Evolutionary conservation across 768 basidiomycete species (phyloP).

Genomic region (Pholiota microspora): DNA sequence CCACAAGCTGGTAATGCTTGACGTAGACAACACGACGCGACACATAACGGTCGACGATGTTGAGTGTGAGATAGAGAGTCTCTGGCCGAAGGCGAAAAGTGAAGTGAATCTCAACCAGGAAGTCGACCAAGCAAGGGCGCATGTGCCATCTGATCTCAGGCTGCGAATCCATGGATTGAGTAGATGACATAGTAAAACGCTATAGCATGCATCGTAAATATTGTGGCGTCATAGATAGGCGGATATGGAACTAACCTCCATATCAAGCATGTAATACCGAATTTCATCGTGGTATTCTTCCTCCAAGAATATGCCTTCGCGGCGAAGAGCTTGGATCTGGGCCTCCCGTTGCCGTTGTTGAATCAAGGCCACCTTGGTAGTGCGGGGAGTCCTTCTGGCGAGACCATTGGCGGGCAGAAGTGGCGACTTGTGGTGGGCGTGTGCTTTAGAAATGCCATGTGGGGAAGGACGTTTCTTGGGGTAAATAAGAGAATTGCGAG

Average conservation of each 20-base stretch:
- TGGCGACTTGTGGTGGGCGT: conserved; percentile 47
- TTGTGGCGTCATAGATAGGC: conserved; percentile 17
- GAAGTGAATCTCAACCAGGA: conserved; percentile 98
- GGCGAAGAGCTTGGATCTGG: conserved; percentile 65
- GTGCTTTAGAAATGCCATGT: conserved; percentile 68
- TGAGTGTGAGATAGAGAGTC: conserved; percentile 96
- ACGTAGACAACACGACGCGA: conserved; percentile 98
- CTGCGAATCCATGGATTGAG: conserved; percentile 97
- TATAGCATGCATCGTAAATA: conserved; percentile 26
- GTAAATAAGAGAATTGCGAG: conserved; percentile 65
- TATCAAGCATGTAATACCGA: conserved; percentile 90
- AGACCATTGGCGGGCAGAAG: conserved; percentile 48
- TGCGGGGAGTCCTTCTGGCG: conserved; percentile 63
- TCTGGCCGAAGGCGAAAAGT: conserved; percentile 97
- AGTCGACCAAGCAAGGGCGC: conserved; percentile 98
- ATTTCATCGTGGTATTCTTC: conserved; percentile 97
- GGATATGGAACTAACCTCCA: conserved; percentile 79
- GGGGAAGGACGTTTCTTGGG: conserved; percentile 87
- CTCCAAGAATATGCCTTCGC: conserved; percentile 80
- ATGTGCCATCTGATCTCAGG: conserved; percentile 99
- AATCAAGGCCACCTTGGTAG: conserved; percentile 55
- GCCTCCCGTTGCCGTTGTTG: conserved; percentile 69
- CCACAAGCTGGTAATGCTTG: conserved; percentile 99
- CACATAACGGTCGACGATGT: conserved; percentile 98
- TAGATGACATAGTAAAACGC: conserved; percentile 87